Base-by-base conservation (phyloP, 163 green algal genomes). In the Volvox carteri region DNA sequence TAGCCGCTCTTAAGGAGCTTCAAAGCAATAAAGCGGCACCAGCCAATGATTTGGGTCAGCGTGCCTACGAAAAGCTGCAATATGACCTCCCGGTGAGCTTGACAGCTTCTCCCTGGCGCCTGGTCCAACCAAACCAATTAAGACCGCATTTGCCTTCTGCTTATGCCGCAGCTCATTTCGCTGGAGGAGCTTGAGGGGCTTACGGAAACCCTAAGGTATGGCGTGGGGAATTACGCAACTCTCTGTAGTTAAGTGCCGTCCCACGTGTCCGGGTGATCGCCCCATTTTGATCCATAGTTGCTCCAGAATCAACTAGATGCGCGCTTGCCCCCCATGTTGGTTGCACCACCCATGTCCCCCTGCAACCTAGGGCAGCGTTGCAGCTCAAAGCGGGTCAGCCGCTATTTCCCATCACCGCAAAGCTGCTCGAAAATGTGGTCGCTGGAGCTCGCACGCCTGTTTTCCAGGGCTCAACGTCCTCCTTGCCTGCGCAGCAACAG, bases 381-480 rank as follows among this genome's bases (percentile, higher is more conserved):
- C 44, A 87, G 19, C 77, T 90, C 25, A 93, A 93, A 65, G 58
- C 81, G 1, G 78, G 84, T 21, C 80, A 85, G 88, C 90, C 88
- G 48, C 84, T 72, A 30, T 86, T 89, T 46, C n/a, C 37, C 2
- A 56, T 93, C 11, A 92, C 90, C 1, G 28, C 56, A 33, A 91
- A 90, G 42, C 39, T 86, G 2, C 50, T 93, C 18, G 90, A 92
- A 12, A 93, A 93, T 75, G 78, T 93, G 30, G 39, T 60, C 58
- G 35, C 90, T n/a, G 60, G 62, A 41, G 81, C 73, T 33, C 52
- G 84, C 48, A 39, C 48, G 1, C 75, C 75, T 9, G 21, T 70
- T 33, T 8, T 16, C n/a, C 11, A 14, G 8, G 65, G 3, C 3
- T 33, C 30, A 44, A 3, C 65, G 65, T n/a, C 65, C 30, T 44